phyloP scores from a whole-genome alignment of 495 filamentous ascomycete genomes.

The Xylaria intraflava region DNA sequence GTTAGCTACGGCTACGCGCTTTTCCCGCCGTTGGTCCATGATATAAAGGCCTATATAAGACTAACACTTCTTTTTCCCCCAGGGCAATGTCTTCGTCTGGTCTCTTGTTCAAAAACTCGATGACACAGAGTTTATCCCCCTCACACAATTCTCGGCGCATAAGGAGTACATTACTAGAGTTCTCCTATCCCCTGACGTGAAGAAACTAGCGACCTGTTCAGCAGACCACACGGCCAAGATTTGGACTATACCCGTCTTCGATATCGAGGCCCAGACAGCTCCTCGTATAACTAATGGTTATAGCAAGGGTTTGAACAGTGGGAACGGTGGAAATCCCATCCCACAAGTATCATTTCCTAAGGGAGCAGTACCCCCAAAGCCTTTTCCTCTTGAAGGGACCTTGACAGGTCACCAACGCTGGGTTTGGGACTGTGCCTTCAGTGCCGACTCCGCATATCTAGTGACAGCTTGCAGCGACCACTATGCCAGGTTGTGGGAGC shows the following conservation, averaged over 20 bases:
- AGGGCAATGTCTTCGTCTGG: slow-evolving; percentile 98
- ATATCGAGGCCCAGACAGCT: slow-evolving; percentile 1
- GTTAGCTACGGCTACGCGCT: slow-evolving; percentile 18
- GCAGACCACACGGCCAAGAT: slow-evolving; percentile 98
- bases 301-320: not conserved
- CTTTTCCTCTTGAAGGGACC: slow-evolving; percentile 77
- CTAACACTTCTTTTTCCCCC: slow-evolving; percentile 4
- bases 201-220: slow-evolving; percentile 93
- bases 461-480: slow-evolving; percentile 98
- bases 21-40: not conserved
- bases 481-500: slow-evolving; percentile 94
- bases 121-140: slow-evolving; percentile 77
- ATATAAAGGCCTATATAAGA: not conserved
- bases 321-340: slow-evolving; percentile 9
- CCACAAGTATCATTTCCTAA: not conserved
- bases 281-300: slow-evolving; percentile 2
- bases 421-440: slow-evolving; percentile 99
- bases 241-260: slow-evolving; percentile 50
- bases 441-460: slow-evolving; percentile 89
- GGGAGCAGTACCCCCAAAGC: slow-evolving; percentile 33
- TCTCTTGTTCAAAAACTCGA: slow-evolving; percentile 78
- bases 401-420: slow-evolving; percentile 92
- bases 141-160: slow-evolving; percentile 90
- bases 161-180: slow-evolving; percentile 91
- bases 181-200: slow-evolving; percentile 92